Evolutionary conservation across 345 rosid species (phyloP).

Genomic region (Bruguiera gymnorhiza): DNA sequence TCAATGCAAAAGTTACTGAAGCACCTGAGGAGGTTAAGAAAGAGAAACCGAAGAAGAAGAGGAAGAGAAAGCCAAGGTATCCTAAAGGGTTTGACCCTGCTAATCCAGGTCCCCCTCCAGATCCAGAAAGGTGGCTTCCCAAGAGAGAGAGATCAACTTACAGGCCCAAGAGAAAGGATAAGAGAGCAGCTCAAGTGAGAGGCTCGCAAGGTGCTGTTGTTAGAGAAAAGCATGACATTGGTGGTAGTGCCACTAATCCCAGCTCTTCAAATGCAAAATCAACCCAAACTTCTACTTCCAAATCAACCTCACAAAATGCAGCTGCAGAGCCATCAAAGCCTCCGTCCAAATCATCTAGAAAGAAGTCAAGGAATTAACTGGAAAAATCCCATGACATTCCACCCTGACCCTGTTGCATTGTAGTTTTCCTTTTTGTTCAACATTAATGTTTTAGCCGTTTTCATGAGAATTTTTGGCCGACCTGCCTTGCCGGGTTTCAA

Average conservation of each 20-base stretch:
- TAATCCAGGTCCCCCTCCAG: conserved; percentile 96
- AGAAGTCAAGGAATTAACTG: conserved; percentile 73
- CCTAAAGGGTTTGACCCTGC: conserved; percentile 97
- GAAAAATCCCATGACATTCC: background rate
- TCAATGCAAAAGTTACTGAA: conserved; percentile 25
- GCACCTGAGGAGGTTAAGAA: conserved; percentile 59
- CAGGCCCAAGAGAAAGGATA: conserved; percentile 91
- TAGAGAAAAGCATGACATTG: no score
- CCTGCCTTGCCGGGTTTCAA: no score
- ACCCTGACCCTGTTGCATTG: background rate
- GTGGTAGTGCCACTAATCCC: conserved; percentile 28
- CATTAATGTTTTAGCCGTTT: no score
- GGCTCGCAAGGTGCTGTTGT: conserved; percentile 86
- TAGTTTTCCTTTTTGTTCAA: no score
- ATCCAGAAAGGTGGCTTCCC: conserved; percentile 98
- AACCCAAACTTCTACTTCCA: conserved; percentile 34
- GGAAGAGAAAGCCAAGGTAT: conserved; percentile 96
- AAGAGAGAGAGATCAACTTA: conserved; percentile 92
- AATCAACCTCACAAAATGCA: conserved; percentile 40
- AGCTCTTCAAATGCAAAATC: conserved; percentile 15
- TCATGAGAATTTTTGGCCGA: no score
- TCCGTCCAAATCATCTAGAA: conserved; percentile 81
- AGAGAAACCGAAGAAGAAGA: conserved; percentile 86
- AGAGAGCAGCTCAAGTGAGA: conserved; percentile 92
- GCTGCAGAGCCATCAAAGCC: conserved; percentile 48